Evolutionary conservation across 164 flowering plant species (phyloP), one percentile per base, ranked within the genome.

Genomic region (Brasenia schreberi): DNA sequence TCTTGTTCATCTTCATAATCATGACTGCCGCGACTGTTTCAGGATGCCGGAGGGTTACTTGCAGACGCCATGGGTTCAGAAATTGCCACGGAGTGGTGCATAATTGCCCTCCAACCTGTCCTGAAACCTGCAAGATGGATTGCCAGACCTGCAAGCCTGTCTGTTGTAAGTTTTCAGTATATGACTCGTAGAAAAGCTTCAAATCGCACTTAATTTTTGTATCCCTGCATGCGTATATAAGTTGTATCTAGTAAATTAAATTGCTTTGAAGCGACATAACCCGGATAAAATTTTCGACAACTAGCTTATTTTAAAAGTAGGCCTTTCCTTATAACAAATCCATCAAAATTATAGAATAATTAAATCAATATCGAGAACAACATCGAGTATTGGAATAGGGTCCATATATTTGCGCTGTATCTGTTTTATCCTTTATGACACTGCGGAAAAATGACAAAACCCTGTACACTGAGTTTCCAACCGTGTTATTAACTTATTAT

Each of bases 81-180:
- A 5, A 19, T 6, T 60, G 63, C 63, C 27, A 60, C n/a, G 19
- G 19, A 60, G 9, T 1, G 19, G 63, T n/a, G 27, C 65, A 63
- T 42, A 5, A 18, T 6, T 80, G 82, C 45, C 82, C 82, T 19
- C 60, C 7, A 12, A 5, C 67, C 10, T 80, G 79, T 63, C 77
- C 77, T 19, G 67, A 52, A 18, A 63, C 19, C 18, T 80, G 82
- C 33, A 74, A 63, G 16, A 69, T 77, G 16, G 77, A 80, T 45
- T 80, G 77, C 60, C 43, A n/a, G 69, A 39, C 76, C 59, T 80
- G 81, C 79, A 80, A 72, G 42, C 81, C 81, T n/a, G 62, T 78
- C 9, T 78, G 83, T 49, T 64, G 83, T 80, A 77, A 76, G 81
- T 72, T 5, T 23, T 14, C 5, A 63, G 9, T 14, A 23, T 23